Base-by-base conservation (phyloP, 2,329 filamentous ascomycete species). In the Cercospora beticola region DNA sequence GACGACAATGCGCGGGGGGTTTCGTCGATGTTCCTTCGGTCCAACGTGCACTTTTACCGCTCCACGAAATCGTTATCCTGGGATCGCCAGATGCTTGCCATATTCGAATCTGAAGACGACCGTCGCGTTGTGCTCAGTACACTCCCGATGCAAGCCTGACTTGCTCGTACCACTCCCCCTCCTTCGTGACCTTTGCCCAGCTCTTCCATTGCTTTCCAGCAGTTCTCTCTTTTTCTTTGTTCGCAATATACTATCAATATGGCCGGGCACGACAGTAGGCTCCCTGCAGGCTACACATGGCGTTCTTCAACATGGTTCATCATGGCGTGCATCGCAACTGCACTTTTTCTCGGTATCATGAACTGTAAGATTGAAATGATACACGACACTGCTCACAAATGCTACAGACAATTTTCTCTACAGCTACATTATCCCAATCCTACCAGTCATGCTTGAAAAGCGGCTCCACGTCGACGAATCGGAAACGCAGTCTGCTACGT, bases 221-320 rank as follows among this genome's bases (percentile, higher is more conserved):
- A 52, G 18, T 52, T 14, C 46, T 52, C 5, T 6, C 6, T 14
- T 14, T 52, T 52, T 12, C 36, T 43, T 43, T 43, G 36, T 43
- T 43, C 18, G 10, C 46, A 23, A 26, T 23, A 14, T 26, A 14
- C 21, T 23, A 7, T 52, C 46, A 83, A 85, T 5, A 52, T 52
- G 46, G 7, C 18, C 9, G 18, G 10, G 14, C 18, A 52, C 36
- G 26, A 59, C 56, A 31, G 56, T n/a, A 18, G 16, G 21, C 56
- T 59, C 26, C 71, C 23, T 59, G n/a, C 28, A 36, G 56, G 56
- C 56, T 59, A 33, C 56, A n/a, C 28, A 31, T 59, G 56, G 56
- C 56, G 56, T 23, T 59, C 56, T 18, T 59, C 56, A 21, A 59
- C 16, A 59, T 59, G 56, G 56, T 59, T 31, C 26, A 59, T 59